phyloP scores from a whole-genome alignment of 2,329 filamentous ascomycete genomes.

The Piedraia hortae region DNA sequence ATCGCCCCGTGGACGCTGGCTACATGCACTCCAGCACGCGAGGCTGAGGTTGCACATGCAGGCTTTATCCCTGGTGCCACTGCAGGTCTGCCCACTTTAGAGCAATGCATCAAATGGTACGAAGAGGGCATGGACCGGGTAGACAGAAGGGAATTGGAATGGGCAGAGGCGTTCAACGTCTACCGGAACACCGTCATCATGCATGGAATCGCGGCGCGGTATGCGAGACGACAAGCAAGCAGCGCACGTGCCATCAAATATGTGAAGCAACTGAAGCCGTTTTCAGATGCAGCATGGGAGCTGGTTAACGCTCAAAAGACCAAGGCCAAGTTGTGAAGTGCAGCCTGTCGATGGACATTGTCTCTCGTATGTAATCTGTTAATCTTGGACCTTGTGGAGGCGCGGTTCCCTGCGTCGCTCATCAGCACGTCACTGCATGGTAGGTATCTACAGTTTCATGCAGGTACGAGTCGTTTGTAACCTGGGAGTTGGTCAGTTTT shows the following conservation, averaged over 20 bases:
- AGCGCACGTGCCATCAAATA: constrained; percentile 55
- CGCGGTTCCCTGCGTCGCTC: too few relatives aligned
- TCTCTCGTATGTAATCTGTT: too few relatives aligned
- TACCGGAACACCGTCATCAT: constrained; percentile 33
- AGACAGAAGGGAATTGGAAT: constrained; percentile 29
- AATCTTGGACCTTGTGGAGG: too few relatives aligned
- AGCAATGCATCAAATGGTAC: constrained; percentile 39
- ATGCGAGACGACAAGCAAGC: constrained; percentile 66
- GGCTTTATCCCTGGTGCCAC: constrained; percentile 35
- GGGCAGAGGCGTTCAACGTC: constrained; percentile 35
- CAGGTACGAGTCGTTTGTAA: too few relatives aligned
- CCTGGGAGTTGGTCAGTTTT: too few relatives aligned
- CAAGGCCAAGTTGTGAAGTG: too few relatives aligned
- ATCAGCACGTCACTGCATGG: too few relatives aligned
- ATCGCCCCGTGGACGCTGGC: constrained; percentile 21
- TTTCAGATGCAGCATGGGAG: constrained; percentile 60
- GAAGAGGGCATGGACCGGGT: constrained; percentile 33
- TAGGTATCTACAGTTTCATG: too few relatives aligned
- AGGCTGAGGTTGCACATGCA: constrained; percentile 15
- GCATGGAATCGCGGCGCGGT: constrained; percentile 83
- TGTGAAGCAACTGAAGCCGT: constrained; percentile 36
- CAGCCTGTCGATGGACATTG: too few relatives aligned
- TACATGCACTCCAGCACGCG: constrained; percentile 12
- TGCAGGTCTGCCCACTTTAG: constrained; percentile 35
- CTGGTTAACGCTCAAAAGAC: too few relatives aligned